Evolutionary conservation across 1,284 basidiomycete genomes (phyloP).

Genomic region (Boletus sp.): DNA sequence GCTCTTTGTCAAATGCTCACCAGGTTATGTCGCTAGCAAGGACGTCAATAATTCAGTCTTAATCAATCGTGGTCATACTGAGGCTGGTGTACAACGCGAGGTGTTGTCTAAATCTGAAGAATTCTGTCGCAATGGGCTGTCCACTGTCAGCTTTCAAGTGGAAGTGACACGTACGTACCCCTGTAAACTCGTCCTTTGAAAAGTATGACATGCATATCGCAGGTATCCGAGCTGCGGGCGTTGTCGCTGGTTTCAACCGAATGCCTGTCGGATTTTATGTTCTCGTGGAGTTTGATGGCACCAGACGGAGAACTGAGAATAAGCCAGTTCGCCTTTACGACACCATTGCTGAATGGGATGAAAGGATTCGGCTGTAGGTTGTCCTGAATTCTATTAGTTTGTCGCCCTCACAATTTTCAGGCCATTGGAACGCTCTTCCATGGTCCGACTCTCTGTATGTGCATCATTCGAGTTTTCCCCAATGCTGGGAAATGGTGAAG

Average conservation of each 20-base stretch:
- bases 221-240: slow-evolving; percentile 12
- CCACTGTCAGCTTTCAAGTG: background rate
- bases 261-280: slow-evolving; percentile 20
- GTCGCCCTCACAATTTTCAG: slow-evolving; percentile 1
- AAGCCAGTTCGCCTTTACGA: slow-evolving; percentile 4
- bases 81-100: background rate
- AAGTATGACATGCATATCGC: background rate
- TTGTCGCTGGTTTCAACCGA: slow-evolving; percentile 1
- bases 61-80: background rate
- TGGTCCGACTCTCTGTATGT: slow-evolving; percentile 8
- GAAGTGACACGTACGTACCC: slow-evolving; percentile 2
- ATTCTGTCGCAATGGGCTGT: background rate
- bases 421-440: slow-evolving; percentile 1
- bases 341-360: slow-evolving; percentile 13
- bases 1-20: background rate
- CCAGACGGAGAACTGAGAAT: slow-evolving; percentile 3
- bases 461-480: slow-evolving; percentile 16
- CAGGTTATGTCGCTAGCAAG: background rate
- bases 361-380: slow-evolving; percentile 12
- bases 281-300: background rate
- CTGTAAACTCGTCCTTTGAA: background rate
- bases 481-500: background rate
- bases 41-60: background rate
- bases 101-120: no score
- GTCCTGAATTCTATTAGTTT: background rate